Percentiles rank a stretch among this genome's conserved stretches.
These are phyloP conservation scores for Hypoxylon cercidicola DNA, from an alignment of 495 filamentous ascomycete species.

Conservation along the genomic window DNA sequence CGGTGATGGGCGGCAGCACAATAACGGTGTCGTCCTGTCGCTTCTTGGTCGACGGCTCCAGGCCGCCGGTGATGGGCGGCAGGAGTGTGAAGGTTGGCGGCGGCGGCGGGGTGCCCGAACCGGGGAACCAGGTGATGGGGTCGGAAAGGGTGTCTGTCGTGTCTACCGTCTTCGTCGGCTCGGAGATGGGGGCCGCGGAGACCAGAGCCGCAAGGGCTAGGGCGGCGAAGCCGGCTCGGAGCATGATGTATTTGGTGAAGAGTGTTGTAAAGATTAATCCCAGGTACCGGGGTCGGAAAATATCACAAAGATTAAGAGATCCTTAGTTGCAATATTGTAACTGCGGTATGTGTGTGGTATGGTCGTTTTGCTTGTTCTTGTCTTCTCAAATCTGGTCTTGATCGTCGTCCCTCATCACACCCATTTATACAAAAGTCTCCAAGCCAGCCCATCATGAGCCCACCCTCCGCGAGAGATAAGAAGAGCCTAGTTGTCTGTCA, in stretches of 20 bases:
- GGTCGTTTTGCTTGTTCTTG: slow-evolving; percentile 8
- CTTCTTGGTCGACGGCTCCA: slow-evolving; percentile 48
- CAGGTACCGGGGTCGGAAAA: slow-evolving; percentile 16
- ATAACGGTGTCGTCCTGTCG: slow-evolving; percentile 32
- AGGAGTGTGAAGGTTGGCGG: slow-evolving; percentile 43
- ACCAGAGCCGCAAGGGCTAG: slow-evolving; percentile 42
- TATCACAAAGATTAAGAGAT: slow-evolving; percentile 15
- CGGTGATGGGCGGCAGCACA: slow-evolving; percentile 18
- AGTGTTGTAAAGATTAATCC: slow-evolving; percentile 11
- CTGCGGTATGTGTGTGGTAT: neutral
- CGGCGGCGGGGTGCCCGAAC: slow-evolving; percentile 24
- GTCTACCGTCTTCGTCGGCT: slow-evolving; percentile 37
- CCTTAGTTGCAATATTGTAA: slow-evolving; percentile 4
- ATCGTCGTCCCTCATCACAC: slow-evolving; percentile 32
- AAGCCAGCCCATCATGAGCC: slow-evolving; percentile 25
- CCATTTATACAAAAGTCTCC: slow-evolving; percentile 35
- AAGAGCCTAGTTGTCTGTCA: slow-evolving; percentile 29
- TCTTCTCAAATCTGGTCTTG: slow-evolving; percentile 28
- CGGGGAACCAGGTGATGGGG: slow-evolving; percentile 28
- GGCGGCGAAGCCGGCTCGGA: slow-evolving; percentile 36
- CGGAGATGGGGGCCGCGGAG: slow-evolving; percentile 42
- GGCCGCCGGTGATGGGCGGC: slow-evolving; percentile 39
- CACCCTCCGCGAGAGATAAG: slow-evolving; percentile 39
- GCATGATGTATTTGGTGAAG: slow-evolving; percentile 34
- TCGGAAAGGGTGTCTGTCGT: slow-evolving; percentile 21